Evolutionary conservation across 352 stramenopile genomes (phyloP).

Genomic region (Globisporangium acanthophoron): DNA sequence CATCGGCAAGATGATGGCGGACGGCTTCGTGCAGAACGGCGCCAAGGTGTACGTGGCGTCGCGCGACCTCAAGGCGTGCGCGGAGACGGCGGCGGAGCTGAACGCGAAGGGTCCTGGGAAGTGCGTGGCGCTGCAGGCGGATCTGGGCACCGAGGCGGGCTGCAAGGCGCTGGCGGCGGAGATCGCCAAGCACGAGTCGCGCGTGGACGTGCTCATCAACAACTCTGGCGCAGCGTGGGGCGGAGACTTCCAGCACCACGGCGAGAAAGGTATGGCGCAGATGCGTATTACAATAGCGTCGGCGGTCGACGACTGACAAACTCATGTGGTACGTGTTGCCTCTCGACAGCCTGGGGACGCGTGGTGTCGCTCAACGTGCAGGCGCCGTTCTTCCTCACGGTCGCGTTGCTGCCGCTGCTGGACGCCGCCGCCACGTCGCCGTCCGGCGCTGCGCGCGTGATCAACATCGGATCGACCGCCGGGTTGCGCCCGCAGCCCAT

Average conservation of each 20-base stretch:
- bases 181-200: conserved; percentile 64
- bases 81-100: conserved; percentile 10
- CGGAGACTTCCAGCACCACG: conserved; percentile 32
- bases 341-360: conserved; percentile 80
- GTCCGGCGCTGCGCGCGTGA: conserved; percentile 46
- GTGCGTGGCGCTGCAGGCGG: conserved; percentile 66
- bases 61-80: no score
- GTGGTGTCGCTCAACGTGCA: conserved; percentile 94
- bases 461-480: conserved; percentile 71
- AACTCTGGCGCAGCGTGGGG: conserved; percentile 83
- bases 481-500: conserved; percentile 85
- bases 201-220: conserved; percentile 93
- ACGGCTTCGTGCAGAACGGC: conserved; percentile 60
- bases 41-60: conserved; percentile 28
- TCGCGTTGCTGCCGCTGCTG: conserved; percentile 88
- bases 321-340: background rate
- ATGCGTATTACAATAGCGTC: background rate
- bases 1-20: conserved; percentile 89
- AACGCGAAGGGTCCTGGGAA: conserved; percentile 49
- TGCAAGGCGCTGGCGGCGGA: conserved; percentile 74
- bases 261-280: conserved; percentile 15
- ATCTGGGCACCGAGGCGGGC: conserved; percentile 76
- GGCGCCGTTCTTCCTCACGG: conserved; percentile 90
- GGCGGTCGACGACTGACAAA: background rate
- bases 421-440: conserved; percentile 43